These are phyloP conservation scores for Exophiala bonariae DNA, from an alignment of 2,329 filamentous ascomycete species.

Conservation along the genomic window DNA sequence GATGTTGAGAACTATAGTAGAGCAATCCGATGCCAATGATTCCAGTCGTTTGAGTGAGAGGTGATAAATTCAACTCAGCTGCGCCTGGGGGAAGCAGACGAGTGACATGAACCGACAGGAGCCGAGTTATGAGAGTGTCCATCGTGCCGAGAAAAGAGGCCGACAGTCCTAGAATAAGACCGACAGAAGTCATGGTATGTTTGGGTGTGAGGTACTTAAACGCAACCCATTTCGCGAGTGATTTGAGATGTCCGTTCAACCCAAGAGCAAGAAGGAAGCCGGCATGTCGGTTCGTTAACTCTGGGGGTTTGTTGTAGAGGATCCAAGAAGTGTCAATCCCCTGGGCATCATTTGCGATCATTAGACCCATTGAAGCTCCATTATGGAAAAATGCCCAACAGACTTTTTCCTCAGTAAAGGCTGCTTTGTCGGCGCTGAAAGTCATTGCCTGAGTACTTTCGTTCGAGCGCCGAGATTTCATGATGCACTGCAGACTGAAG, in stretches of 20 bases:
- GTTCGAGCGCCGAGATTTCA: conserved; percentile 88
- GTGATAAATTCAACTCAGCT: conserved; percentile 89
- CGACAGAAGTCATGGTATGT: conserved; percentile 98
- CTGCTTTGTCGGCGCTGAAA: conserved; percentile 83
- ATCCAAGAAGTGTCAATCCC: conserved; percentile 99
- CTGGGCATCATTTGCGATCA: conserved; percentile 84
- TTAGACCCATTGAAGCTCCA: conserved; percentile 86
- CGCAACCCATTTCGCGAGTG: conserved; percentile 93
- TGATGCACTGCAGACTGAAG: conserved; percentile 87
- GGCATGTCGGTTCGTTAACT: conserved; percentile 93
- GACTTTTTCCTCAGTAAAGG: conserved; percentile 93
- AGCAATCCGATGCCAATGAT: conserved; percentile 95
- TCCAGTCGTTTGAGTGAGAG: conserved; percentile 89
- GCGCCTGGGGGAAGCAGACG: conserved; percentile 89
- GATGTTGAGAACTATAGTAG: conserved; percentile 93
- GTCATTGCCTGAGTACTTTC: conserved; percentile 28
- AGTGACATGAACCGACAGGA: conserved; percentile 94
- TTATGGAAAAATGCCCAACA: conserved; percentile 99
- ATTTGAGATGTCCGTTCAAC: conserved; percentile 90
- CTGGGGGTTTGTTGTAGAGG: conserved; percentile 91
- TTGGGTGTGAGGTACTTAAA: conserved; percentile 99
- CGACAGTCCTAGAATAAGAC: conserved; percentile 85
- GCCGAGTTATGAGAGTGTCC: conserved; percentile 89
- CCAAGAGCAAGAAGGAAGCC: conserved; percentile 89
- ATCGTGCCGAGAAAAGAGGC: conserved; percentile 95